phyloP scores from a whole-genome alignment of 257 asterid genomes.

The Anisodus tanguticus region DNA sequence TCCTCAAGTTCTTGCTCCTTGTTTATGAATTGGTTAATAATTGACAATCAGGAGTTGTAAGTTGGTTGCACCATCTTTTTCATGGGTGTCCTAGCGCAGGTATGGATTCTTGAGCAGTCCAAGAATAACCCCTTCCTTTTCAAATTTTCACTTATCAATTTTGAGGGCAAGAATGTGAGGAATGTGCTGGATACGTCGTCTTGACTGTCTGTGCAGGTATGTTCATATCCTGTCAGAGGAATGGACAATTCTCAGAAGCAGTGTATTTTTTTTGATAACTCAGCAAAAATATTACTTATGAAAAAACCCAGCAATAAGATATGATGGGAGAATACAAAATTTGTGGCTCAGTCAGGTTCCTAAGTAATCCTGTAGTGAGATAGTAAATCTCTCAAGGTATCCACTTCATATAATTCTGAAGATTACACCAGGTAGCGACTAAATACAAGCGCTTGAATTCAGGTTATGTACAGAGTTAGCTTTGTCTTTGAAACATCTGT shows the following conservation, averaged over 20 bases:
- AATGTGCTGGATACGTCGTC: background rate
- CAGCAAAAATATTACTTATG: background rate
- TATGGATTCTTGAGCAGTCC: background rate
- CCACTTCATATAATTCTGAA: background rate
- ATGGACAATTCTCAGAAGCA: background rate
- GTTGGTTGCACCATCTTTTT: background rate
- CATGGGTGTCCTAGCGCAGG: background rate
- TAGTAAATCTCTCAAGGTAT: background rate
- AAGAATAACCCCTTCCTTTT: background rate
- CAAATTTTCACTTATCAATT: background rate
- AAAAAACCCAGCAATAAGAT: background rate
- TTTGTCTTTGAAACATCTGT: background rate
- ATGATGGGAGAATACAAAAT: background rate
- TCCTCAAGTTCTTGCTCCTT: background rate
- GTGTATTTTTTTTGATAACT: background rate
- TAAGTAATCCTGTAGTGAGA: background rate
- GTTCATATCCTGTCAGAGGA: background rate
- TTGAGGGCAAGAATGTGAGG: background rate
- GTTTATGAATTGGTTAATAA: background rate
- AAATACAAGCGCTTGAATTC: constrained; percentile 16
- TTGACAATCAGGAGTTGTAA: background rate
- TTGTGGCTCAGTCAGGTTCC: background rate
- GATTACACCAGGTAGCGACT: background rate
- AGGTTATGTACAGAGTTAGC: constrained; percentile 1
- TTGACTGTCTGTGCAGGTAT: background rate